Base-by-base conservation (phyloP, 257 asterid genomes). In the Nicotiana noctiflora region DNA sequence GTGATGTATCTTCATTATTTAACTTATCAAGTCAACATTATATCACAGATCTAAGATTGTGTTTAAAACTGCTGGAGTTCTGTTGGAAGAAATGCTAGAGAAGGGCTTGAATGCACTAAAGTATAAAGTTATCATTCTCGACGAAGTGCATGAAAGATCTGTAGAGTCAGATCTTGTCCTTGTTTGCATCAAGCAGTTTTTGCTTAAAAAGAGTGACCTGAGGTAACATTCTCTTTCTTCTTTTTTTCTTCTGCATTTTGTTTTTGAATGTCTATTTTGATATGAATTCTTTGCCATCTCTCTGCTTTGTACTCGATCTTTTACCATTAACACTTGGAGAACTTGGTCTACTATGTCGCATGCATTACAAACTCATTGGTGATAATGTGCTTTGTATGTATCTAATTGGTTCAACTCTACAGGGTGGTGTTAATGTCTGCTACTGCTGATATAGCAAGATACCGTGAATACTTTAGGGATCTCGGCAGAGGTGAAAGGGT, bases 381-480 rank as follows among this genome's bases (percentile, higher is more conserved):
- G 56, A 59, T 57, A n/a, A n/a, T 34, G 60, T 63, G 63, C 64
- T 52, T 57, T 37, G 80, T 25, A 25, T 74, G 63, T 23, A 52
- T 59, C 86, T 84, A 46, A 63, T 76, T 68, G 21, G 34, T 75
- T 82, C 88, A 83, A 86, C 86, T 81, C 86, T 88, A 67, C 87
- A 93, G 98, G 97, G 89, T 95, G 84, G 99, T 95, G 64, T 90
- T 95, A 94, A 93, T 95, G 99, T 95, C 99, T 84, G 99, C 99
- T 52, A 95, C 99, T 83, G 97, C 97, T 17, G 95, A 95, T 88
- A 92, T 90, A 74, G 83, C 90, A 82, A 91, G 96, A 90, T 95
- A 95, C 80, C 92, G 94, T 18, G 97, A 92, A 46, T 95, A 93
- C 89, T 95, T 95, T 80, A 90, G 82, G 89, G 97, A 93, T 89